These are phyloP conservation scores for Prototheca cutis DNA, from an alignment of 163 green algal genomes.

Conservation along the genomic window DNA sequence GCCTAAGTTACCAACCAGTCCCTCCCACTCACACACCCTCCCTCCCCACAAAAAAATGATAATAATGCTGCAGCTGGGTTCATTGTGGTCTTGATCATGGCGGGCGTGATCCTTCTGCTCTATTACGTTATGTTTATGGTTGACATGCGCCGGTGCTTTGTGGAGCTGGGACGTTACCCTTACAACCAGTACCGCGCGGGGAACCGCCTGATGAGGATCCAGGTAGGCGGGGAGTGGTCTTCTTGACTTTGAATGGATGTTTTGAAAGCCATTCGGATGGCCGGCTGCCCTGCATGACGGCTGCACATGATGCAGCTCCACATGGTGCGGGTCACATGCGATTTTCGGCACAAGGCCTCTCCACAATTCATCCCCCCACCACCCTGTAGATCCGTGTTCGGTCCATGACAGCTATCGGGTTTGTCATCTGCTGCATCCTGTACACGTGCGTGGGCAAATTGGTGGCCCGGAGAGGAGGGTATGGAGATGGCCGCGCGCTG, in stretches of 20 bases:
- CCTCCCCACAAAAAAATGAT: too few relatives aligned
- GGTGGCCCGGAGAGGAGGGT: too few relatives aligned
- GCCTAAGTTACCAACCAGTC: too few relatives aligned
- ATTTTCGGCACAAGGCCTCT: too few relatives aligned
- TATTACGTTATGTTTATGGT: neutral
- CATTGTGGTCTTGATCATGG: neutral
- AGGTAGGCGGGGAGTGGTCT: neutral
- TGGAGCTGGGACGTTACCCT: neutral
- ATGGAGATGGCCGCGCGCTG: too few relatives aligned
- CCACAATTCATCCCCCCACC: too few relatives aligned
- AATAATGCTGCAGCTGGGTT: neutral
- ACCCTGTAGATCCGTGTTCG: neutral
- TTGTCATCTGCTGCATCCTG: slow-evolving; percentile 1
- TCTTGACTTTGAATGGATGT: too few relatives aligned
- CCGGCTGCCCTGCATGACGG: too few relatives aligned
- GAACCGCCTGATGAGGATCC: slow-evolving; percentile 14
- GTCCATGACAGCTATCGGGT: slow-evolving; percentile 5
- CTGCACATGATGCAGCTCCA: too few relatives aligned
- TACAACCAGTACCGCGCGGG: slow-evolving; percentile 17
- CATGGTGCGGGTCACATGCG: too few relatives aligned
- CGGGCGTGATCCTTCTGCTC: neutral
- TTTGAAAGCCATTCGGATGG: too few relatives aligned
- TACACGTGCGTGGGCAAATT: slow-evolving; percentile 10
- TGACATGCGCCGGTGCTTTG: neutral
- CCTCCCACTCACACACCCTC: too few relatives aligned